Base-by-base conservation (phyloP, 2,329 filamentous ascomycete species). In the Hypoxylon sp. region DNA sequence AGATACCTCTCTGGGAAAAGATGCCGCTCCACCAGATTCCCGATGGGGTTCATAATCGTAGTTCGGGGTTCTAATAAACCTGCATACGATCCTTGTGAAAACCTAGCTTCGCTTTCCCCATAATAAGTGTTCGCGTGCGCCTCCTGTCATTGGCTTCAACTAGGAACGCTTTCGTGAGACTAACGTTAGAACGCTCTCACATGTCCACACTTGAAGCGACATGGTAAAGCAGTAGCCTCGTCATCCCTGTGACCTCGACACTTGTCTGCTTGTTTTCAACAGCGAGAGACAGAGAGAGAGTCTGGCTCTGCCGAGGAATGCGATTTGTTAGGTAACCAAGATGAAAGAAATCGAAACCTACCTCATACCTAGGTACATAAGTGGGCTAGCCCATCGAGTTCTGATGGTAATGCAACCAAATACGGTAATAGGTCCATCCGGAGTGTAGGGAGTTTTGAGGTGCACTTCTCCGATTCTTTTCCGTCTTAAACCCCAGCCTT, bases 201-300 rank as follows among this genome's bases (percentile, higher is more conserved):
- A 61, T 61, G 59, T 15, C 51, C 59, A 56, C 50, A 44, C 42
- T 52, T 45, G 40, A 44, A 51, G 49, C 25, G 54, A 44, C 13
- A 45, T n/a, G 36, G 41, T 50, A 43, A 54, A 23, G 42, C 52
- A n/a, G 51, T 59, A 61, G 51, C 56, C 57, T 58, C 55, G 48
- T 50, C 48, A 61, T 61, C 56, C 56, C 55, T 59, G 59, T 59
- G 52, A 61, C 53, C 37, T 21, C 19, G n/a, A n/a, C n/a, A n/a
- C n/a, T n/a, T n/a, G n/a, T n/a, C n/a, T n/a, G n/a, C n/a, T n/a
- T n/a, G n/a, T n/a, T n/a, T n/a, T n/a, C n/a, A n/a, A n/a, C n/a
- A n/a, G n/a, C n/a, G n/a, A n/a, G n/a, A n/a, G n/a, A n/a, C n/a
- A n/a, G n/a, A n/a, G n/a, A n/a, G n/a, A n/a, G n/a, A n/a, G n/a